phyloP scores from a whole-genome alignment of 805 yeast genomes.

The Zygotorulaspora chibaensis region DNA sequence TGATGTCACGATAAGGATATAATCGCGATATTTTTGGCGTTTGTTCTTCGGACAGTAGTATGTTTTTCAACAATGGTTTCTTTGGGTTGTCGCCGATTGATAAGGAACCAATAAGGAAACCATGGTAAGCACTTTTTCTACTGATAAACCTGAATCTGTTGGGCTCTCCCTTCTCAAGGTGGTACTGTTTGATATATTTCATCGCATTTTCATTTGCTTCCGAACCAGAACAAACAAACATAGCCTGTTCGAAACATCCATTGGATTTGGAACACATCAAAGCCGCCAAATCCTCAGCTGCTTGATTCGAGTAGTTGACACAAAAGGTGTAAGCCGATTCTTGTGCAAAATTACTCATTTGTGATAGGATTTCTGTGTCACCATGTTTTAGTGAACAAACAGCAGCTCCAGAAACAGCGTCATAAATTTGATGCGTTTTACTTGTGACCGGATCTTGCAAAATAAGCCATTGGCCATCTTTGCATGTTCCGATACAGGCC shows the following conservation, averaged over 20 bases:
- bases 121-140: slow-evolving; percentile 42
- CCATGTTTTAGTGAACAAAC: slow-evolving; percentile 41
- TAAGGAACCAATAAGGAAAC: slow-evolving; percentile 41
- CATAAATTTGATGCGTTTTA: slow-evolving; percentile 13
- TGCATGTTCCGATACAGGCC: slow-evolving; percentile 3
- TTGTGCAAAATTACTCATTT: slow-evolving; percentile 35
- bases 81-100: slow-evolving; percentile 37
- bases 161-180: slow-evolving; percentile 38
- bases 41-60: slow-evolving; percentile 4
- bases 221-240: slow-evolving; percentile 53
- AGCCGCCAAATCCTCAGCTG: slow-evolving; percentile 39
- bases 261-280: slow-evolving; percentile 35
- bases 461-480: slow-evolving; percentile 5
- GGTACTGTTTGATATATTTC: slow-evolving; percentile 46
- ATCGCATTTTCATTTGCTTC: slow-evolving; percentile 60
- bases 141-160: slow-evolving; percentile 38
- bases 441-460: slow-evolving; percentile 3
- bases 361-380: slow-evolving; percentile 30
- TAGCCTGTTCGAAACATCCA: slow-evolving; percentile 34
- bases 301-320: slow-evolving; percentile 26
- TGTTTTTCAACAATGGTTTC: slow-evolving; percentile 29
- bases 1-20: slow-evolving; percentile 28
- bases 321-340: slow-evolving; percentile 35
- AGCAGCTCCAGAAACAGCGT: slow-evolving; percentile 45
- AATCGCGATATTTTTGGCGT: slow-evolving; percentile 13